Evolutionary conservation across 2,329 filamentous ascomycete species (phyloP), one percentile per base, ranked within the genome.

Genomic region (Myriangium duriaei): DNA sequence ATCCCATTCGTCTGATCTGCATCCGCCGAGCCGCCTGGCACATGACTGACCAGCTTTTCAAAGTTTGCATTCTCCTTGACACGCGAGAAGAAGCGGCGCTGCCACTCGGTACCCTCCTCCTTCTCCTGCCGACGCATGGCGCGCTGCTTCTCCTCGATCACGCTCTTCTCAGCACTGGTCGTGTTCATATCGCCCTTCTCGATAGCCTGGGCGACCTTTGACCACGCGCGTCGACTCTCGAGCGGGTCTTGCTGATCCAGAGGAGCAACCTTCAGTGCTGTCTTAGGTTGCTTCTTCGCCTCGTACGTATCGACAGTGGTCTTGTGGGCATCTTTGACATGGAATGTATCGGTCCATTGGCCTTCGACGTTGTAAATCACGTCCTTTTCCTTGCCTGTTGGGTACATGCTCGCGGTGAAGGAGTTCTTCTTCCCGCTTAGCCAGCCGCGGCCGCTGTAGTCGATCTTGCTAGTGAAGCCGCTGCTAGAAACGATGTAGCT

Each of bases 361-460:
- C 91, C 91, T 18, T 85, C 78, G 28, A 80, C 70, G n/a, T 77
- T 84, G 67, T 88, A 95, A 34, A 79, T 67, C 43, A 75, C 71
- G 37, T 82, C 79, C 61, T 80, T 81, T 60, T 79, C 84, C 61
- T 63, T 76, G 45, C 68, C 72, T 44, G 64, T 76, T 62, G 59
- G 82, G 62, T 81, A 86, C 41, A 96, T 58, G 15, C 68, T 69
- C 11, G 86, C 88, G 10, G 68, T 75, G 57, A 96, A 85, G 40
- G 72, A 81, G 65, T 96, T 96, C 68, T 94, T 95, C 70, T 93
- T 93, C 48, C 88, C 91, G 32, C 81, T 86, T 7, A 98, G 62
- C 88, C 88, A 98, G 41, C 88, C 88, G 57, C 85, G 88, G 52
- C 88, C 87, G 44, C 76, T 81, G 65, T 94, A 98, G 57, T 94